These are phyloP conservation scores for Apophysomyces variabilis DNA, from an alignment of 371 early-diverging fungal species.

Conservation along the genomic window DNA sequence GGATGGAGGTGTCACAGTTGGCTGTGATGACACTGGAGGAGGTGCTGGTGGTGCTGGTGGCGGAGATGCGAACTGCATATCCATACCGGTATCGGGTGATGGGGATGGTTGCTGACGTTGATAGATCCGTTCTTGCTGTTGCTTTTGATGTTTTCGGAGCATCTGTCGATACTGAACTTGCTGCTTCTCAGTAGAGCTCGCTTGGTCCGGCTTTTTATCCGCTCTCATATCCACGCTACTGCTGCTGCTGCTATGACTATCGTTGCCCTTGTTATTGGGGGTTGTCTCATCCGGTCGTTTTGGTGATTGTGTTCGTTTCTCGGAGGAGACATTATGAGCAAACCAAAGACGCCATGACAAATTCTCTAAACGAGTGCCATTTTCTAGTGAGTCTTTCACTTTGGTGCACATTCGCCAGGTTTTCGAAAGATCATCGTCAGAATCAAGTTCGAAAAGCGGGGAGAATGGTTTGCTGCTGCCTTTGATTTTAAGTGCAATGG, in stretches of 20 bases:
- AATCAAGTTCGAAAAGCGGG: slow-evolving; percentile 67
- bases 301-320: slow-evolving; percentile 30
- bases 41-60: slow-evolving; percentile 11
- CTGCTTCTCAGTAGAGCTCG: neutral
- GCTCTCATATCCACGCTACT: neutral
- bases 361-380: slow-evolving; percentile 85
- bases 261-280: slow-evolving; percentile 4
- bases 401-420: slow-evolving; percentile 88
- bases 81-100: neutral
- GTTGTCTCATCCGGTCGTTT: slow-evolving; percentile 22
- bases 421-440: slow-evolving; percentile 71
- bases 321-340: slow-evolving; percentile 69
- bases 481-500: slow-evolving; percentile 75
- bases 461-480: slow-evolving; percentile 64
- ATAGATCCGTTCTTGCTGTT: slow-evolving; percentile 10
- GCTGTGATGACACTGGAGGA: neutral
- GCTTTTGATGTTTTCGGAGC: slow-evolving; percentile 13
- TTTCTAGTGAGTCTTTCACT: slow-evolving; percentile 85
- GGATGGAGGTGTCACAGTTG: neutral
- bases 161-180: slow-evolving; percentile 4
- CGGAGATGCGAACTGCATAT: slow-evolving; percentile 3
- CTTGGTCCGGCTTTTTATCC: neutral
- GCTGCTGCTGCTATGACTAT: slow-evolving; percentile 5
- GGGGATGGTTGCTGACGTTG: neutral
- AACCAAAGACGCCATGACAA: slow-evolving; percentile 89